These are phyloP conservation scores for Nosema muscidifuracis DNA, from an alignment of 371 early-diverging fungal species.

Conservation along the genomic window DNA sequence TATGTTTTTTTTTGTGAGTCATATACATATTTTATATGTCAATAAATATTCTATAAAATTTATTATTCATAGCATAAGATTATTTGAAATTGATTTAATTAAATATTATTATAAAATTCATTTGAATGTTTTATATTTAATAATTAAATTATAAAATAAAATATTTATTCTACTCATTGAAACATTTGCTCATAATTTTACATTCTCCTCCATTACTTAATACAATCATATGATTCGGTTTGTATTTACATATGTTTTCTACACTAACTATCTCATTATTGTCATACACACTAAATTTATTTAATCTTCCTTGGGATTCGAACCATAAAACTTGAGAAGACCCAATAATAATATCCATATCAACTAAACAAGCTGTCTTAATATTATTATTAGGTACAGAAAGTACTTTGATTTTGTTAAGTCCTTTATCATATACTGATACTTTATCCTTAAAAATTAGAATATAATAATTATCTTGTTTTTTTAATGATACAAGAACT, in stretches of 20 bases:
- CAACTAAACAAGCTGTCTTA: not conserved
- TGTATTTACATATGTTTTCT: slow-evolving; percentile 6
- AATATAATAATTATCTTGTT: slow-evolving; percentile 12
- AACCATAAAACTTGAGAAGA: slow-evolving; percentile 1
- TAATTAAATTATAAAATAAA: no score
- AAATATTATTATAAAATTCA: no score
- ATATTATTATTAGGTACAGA: not conserved
- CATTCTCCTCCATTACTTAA: slow-evolving; percentile 1
- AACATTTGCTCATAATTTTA: slow-evolving; percentile 8
- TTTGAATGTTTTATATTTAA: no score
- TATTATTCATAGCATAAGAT: no score
- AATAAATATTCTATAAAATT: no score
- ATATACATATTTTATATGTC: no score
- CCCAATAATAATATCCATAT: not conserved
- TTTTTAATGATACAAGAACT: not conserved
- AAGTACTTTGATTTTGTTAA: slow-evolving; percentile 23
- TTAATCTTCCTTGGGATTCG: not conserved
- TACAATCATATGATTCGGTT: not conserved
- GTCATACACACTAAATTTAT: slow-evolving; percentile 1
- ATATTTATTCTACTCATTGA: no score
- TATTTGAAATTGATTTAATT: no score
- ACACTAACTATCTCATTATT: not conserved
- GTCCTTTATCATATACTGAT: slow-evolving; percentile 3
- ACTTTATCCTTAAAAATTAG: slow-evolving; percentile 26
- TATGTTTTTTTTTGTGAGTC: no score